phyloP scores from a whole-genome alignment of 2,329 filamentous ascomycete genomes.

The Colletotrichum aenigma region DNA sequence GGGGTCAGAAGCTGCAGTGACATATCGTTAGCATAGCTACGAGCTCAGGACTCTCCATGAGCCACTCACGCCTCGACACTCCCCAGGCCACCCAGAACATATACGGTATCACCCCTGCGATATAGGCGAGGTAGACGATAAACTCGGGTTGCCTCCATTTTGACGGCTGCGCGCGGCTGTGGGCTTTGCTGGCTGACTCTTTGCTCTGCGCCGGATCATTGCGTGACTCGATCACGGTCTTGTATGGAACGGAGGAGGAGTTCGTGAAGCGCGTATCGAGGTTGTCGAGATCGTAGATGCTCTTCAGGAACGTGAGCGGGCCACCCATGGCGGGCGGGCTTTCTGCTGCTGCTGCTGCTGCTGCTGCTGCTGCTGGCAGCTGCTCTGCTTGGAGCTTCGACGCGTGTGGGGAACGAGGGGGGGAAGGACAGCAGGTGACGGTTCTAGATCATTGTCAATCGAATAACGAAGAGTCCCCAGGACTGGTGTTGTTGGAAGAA shows the following conservation, averaged over 20 bases:
- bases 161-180: conserved; percentile 58
- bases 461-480: neutral
- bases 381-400: neutral
- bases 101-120: conserved; percentile 70
- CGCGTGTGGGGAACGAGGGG: neutral
- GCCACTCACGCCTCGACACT: conserved; percentile 76
- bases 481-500: neutral
- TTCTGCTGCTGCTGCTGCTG: neutral
- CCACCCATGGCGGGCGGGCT: conserved; percentile 39
- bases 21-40: neutral
- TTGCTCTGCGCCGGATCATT: conserved; percentile 37
- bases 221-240: conserved; percentile 57
- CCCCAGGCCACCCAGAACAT: conserved; percentile 93
- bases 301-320: conserved; percentile 45
- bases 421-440: neutral
- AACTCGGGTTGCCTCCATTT: conserved; percentile 91
- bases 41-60: neutral
- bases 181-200: conserved; percentile 46
- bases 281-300: conserved; percentile 69
- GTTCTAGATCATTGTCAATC: neutral
- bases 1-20: conserved; percentile 72
- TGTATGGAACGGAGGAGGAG: conserved; percentile 71
- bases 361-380: neutral
- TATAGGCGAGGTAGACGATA: conserved; percentile 76
- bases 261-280: conserved; percentile 69